Base-by-base conservation (phyloP, 495 filamentous ascomycete species). In the Podospora anserina region DNA sequence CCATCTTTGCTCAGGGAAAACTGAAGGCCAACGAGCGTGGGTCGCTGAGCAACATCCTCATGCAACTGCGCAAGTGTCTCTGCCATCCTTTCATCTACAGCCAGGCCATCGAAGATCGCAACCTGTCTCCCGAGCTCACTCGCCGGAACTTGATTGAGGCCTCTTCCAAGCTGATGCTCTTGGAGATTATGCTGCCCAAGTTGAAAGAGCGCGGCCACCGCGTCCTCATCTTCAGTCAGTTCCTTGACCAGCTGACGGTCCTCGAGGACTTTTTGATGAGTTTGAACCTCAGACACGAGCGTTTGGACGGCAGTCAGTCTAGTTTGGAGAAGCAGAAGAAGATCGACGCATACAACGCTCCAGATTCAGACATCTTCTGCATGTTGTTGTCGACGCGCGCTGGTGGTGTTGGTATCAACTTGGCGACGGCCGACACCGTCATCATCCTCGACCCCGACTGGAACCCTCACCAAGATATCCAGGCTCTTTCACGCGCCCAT, bases 361-460 rank as follows among this genome's bases (percentile, higher is more conserved):
- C 92, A 0, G 82, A 90, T 56, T 97, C 94, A 1, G 81, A 87
- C 2, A 80, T 92, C 9, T 98, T 98, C 73, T 92, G 89, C 0
- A 97, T 99, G 78, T 80, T 98, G 23, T 84, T 99, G 0, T 97
- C 93, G 0, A 99, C 95, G 18, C 89, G 95, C 69, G 93, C 95
- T 5, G 95, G 95, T 53, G 95, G 95, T 63, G 94, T 98, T 2
- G 95, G 95, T 18, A 99, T 99, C 81, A 99, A 99, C 74, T 86
- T 99, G 60, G 95, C 96, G 0, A 96, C 92, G 32, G 95, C 95
- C 3, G 95, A 99, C 73, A 99, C 96, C 0, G 95, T 99, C 69
- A 97, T 99, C 65, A 97, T 99, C 61, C 88, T 97, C 71, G 95
- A 99, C 74, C 96, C 95, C 0, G 95, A 99, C 73, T 98, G 97